Conservation (phyloP, 2,329 filamentous ascomycete species). For the Cladosporium phlei region DNA sequence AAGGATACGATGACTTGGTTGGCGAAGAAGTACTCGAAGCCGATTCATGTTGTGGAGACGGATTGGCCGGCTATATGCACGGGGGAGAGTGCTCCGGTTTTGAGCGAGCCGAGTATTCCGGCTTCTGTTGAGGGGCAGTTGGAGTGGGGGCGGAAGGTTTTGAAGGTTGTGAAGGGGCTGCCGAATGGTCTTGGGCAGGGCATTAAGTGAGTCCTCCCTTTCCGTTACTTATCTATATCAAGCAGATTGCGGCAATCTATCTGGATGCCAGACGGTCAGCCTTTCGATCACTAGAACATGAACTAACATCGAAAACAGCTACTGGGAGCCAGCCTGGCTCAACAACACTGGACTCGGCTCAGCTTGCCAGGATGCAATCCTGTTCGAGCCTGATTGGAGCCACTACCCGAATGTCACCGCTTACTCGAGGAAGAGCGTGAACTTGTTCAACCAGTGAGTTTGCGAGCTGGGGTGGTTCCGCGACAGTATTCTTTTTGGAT, state of each 20-base stretch:
- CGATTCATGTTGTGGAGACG: slow-evolving; percentile 31
- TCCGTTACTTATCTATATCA: too few species aligned
- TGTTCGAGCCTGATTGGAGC: slow-evolving; percentile 28
- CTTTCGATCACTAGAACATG: not conserved
- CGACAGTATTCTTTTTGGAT: too few species aligned
- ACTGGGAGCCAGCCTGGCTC: slow-evolving; percentile 30
- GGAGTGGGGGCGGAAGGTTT: slow-evolving; percentile 27
- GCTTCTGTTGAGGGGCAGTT: slow-evolving; percentile 25
- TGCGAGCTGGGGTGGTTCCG: too few species aligned
- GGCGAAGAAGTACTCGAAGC: slow-evolving; percentile 29
- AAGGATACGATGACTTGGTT: slow-evolving; percentile 23
- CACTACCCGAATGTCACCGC: slow-evolving; percentile 26
- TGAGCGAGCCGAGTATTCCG: slow-evolving; percentile 31
- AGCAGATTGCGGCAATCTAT: too few species aligned
- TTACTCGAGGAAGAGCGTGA: slow-evolving; percentile 24
- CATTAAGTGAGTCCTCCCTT: slow-evolving; percentile 14
- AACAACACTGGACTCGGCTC: slow-evolving; percentile 31
- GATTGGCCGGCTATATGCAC: slow-evolving; percentile 30
- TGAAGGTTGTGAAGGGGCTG: slow-evolving; percentile 27
- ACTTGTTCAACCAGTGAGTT: slow-evolving; percentile 21
- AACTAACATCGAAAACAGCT: slow-evolving; percentile 9
- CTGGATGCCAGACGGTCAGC: not conserved
- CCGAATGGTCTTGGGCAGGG: slow-evolving; percentile 30
- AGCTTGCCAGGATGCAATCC: slow-evolving; percentile 26
- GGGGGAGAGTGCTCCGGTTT: slow-evolving; percentile 21